Conservation (phyloP, 2,329 filamentous ascomycete genomes). For the Cordyceps militaris region DNA sequence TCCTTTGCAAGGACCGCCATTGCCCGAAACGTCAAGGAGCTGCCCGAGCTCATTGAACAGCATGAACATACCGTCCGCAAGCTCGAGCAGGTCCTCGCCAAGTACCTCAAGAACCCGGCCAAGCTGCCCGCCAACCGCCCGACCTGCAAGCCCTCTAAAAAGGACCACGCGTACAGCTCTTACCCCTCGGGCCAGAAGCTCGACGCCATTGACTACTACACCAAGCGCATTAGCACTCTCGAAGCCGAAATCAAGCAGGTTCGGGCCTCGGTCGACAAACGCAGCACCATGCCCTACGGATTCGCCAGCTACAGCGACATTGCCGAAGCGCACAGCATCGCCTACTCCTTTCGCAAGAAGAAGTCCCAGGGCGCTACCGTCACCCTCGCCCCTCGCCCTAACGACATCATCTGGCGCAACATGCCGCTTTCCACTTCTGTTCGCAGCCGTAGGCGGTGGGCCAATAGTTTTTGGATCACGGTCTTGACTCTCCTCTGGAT, state of each 20-base stretch:
- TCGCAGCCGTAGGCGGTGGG: conserved; percentile 63
- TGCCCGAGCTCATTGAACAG: conserved; percentile 77
- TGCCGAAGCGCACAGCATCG: conserved; percentile 78
- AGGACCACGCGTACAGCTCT: conserved; percentile 60
- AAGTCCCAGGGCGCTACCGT: conserved; percentile 73
- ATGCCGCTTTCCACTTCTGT: conserved; percentile 63
- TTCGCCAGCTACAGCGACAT: conserved; percentile 93
- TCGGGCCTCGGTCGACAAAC: conserved; percentile 72
- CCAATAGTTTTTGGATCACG: conserved; percentile 79
- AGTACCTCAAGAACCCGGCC: conserved; percentile 82
- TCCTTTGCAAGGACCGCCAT: conserved; percentile 75
- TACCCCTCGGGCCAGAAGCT: conserved; percentile 67
- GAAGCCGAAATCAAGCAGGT: conserved; percentile 81
- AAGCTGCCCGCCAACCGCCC: conserved; percentile 72
- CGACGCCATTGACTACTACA: conserved; percentile 91
- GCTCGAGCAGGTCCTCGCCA: conserved; percentile 77
- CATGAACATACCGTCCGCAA: conserved; percentile 75
- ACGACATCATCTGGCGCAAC: conserved; percentile 95
- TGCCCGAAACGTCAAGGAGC: conserved; percentile 83
- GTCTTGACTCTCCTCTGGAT: conserved; percentile 81
- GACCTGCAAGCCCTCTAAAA: conserved; percentile 71
- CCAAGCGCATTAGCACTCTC: conserved; percentile 72
- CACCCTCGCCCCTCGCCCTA: conserved; percentile 72
- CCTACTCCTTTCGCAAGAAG: conserved; percentile 73
- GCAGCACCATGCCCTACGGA: conserved; percentile 83